Evolutionary conservation across 2,329 filamentous ascomycete species (phyloP).

Genomic region (Neofusicoccum parvum): DNA sequence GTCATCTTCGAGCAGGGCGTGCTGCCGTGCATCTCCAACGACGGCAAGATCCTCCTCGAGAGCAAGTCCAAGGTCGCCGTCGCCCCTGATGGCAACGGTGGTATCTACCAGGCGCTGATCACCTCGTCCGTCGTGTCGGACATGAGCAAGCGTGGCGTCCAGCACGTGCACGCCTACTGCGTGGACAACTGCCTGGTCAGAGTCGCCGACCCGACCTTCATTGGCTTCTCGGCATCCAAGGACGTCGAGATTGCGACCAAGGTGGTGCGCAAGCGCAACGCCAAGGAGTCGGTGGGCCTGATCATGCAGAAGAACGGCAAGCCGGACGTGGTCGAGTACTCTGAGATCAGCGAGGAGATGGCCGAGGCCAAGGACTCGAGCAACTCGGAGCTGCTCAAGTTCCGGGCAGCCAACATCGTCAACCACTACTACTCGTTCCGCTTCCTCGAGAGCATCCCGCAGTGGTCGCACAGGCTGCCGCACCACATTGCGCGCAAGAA

Average conservation of each 20-base stretch:
- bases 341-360: constrained; percentile 88
- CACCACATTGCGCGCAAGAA: constrained; percentile 98
- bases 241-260: constrained; percentile 96
- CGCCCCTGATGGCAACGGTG: constrained; percentile 95
- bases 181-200: constrained; percentile 99
- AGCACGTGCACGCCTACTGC: constrained; percentile 97
- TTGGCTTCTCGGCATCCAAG: constrained; percentile 87
- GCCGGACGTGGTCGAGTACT: constrained; percentile 98
- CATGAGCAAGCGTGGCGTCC: constrained; percentile 83
- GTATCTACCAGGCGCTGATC: constrained; percentile 90
- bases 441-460: constrained; percentile 88
- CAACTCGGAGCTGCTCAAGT: constrained; percentile 81
- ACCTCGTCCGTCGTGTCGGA: constrained; percentile 79
- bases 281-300: constrained; percentile 91
- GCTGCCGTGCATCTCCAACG: constrained; percentile 93
- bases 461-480: constrained; percentile 82
- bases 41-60: constrained; percentile 95
- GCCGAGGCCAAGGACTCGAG: constrained; percentile 85
- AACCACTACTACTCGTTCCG: constrained; percentile 99
- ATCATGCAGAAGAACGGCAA: constrained; percentile 94
- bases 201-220: constrained; percentile 94
- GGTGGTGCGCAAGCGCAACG: constrained; percentile 97
- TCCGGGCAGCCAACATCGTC: constrained; percentile 98
- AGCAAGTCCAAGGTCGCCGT: constrained; percentile 88
- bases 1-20: constrained; percentile 96